These are phyloP conservation scores for Malus fusca DNA, from an alignment of 306 rosid species.

Conservation along the genomic window DNA sequence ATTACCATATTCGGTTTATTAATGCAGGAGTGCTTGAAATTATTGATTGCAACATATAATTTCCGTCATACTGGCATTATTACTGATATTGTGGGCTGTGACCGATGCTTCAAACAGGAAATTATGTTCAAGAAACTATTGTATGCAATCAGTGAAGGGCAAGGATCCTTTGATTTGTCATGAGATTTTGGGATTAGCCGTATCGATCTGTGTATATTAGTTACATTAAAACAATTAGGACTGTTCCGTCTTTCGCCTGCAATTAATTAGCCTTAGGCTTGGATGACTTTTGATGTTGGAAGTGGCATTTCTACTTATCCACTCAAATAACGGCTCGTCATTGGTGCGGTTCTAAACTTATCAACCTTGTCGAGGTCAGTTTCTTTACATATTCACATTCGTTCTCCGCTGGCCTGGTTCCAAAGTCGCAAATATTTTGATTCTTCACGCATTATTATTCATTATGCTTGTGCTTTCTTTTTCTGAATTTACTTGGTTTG, in stretches of 20 bases:
- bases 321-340: constrained; percentile 43
- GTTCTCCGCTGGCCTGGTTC: background rate
- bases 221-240: constrained; percentile 35
- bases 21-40: background rate
- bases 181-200: constrained; percentile 59
- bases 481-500: background rate
- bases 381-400: background rate
- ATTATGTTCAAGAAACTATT: constrained; percentile 91
- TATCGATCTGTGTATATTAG: constrained; percentile 45
- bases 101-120: constrained; percentile 47
- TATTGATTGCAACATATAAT: background rate
- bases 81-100: background rate
- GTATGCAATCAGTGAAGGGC: constrained; percentile 97
- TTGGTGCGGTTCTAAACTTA: constrained; percentile 26
- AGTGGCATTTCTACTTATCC: constrained; percentile 28
- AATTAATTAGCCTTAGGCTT: constrained; percentile 10
- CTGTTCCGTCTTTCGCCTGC: constrained; percentile 21
- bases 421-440: background rate
- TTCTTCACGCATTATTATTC: background rate
- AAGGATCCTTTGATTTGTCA: constrained; percentile 96
- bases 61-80: background rate
- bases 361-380: constrained; percentile 50
- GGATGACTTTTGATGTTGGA: constrained; percentile 42
- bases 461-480: background rate
- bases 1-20: background rate